Evolutionary conservation across 2,329 filamentous ascomycete genomes (phyloP).

Genomic region (Colletotrichum tabaci): DNA sequence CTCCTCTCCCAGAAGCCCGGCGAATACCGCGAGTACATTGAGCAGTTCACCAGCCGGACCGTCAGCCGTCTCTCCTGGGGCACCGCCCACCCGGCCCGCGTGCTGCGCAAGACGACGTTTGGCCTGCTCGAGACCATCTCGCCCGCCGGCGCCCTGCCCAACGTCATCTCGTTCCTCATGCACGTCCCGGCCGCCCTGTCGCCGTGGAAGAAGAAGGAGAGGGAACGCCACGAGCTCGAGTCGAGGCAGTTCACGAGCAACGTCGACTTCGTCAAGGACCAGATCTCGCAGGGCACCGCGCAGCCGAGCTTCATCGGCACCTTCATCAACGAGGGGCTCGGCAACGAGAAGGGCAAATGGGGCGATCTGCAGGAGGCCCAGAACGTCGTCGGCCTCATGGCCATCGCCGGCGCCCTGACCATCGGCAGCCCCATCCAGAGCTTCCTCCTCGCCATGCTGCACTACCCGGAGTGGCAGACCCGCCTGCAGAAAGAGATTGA

Average conservation of each 20-base stretch:
- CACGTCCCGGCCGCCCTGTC: slow-evolving; percentile 57
- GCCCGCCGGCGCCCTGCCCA: slow-evolving; percentile 60
- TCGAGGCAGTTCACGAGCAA: slow-evolving; percentile 55
- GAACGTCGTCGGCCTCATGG: slow-evolving; percentile 64
- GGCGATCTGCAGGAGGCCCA: slow-evolving; percentile 56
- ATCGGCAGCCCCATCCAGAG: slow-evolving; percentile 61
- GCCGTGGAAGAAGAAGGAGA: slow-evolving; percentile 63
- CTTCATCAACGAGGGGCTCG: slow-evolving; percentile 54
- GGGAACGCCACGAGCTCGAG: slow-evolving; percentile 57
- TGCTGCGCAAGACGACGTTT: slow-evolving; percentile 61
- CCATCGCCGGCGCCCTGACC: slow-evolving; percentile 58
- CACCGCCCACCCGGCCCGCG: slow-evolving; percentile 55
- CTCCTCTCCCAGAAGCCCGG: slow-evolving; percentile 56
- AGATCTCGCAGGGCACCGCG: slow-evolving; percentile 50
- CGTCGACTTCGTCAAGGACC: slow-evolving; percentile 54
- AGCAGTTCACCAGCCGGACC: slow-evolving; percentile 63
- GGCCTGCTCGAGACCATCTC: slow-evolving; percentile 63
- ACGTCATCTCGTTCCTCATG: slow-evolving; percentile 56
- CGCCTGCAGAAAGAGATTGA: slow-evolving; percentile 59
- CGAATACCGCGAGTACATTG: slow-evolving; percentile 62
- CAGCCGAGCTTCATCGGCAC: slow-evolving; percentile 59
- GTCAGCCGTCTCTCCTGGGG: slow-evolving; percentile 64
- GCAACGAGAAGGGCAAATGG: slow-evolving; percentile 48
- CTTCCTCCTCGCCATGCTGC: slow-evolving; percentile 49
- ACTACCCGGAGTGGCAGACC: slow-evolving; percentile 52